Percentiles rank a stretch among this genome's conserved stretches.
Conservation (phyloP, 441 rosid species). For the Macaranga tanarius region DNA sequence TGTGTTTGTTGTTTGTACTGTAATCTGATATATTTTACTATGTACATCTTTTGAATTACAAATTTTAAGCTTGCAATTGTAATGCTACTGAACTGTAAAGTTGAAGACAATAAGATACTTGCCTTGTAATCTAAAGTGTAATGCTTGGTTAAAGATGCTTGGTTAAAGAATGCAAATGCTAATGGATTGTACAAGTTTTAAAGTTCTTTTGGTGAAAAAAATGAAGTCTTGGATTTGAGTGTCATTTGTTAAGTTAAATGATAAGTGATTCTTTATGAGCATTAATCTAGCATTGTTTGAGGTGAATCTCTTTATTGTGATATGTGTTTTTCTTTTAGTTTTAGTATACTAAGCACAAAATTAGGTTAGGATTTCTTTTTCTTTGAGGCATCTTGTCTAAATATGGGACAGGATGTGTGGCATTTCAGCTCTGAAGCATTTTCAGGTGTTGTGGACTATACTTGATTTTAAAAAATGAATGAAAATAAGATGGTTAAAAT, state of each 20-base stretch:
- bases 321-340: background rate
- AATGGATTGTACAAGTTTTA: background rate
- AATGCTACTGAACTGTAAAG: background rate
- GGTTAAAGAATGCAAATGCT: background rate
- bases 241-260: background rate
- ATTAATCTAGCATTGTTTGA: background rate
- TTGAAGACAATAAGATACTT: background rate
- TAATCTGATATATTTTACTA: too few relatives aligned
- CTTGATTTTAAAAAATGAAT: too few relatives aligned
- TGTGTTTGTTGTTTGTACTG: background rate
- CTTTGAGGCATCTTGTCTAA: too few relatives aligned
- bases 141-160: background rate
- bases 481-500: too few relatives aligned
- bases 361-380: background rate
- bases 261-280: too few relatives aligned
- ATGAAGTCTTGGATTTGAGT: background rate
- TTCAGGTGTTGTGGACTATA: too few relatives aligned
- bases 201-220: background rate
- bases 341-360: background rate
- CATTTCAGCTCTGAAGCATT: too few relatives aligned
- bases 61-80: background rate
- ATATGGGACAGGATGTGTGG: too few relatives aligned
- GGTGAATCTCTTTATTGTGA: background rate
- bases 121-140: background rate
- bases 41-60: too few relatives aligned